Base-by-base conservation (phyloP, 192 early-diverging fungal species). In the Chytriomyces hyalinus region DNA sequence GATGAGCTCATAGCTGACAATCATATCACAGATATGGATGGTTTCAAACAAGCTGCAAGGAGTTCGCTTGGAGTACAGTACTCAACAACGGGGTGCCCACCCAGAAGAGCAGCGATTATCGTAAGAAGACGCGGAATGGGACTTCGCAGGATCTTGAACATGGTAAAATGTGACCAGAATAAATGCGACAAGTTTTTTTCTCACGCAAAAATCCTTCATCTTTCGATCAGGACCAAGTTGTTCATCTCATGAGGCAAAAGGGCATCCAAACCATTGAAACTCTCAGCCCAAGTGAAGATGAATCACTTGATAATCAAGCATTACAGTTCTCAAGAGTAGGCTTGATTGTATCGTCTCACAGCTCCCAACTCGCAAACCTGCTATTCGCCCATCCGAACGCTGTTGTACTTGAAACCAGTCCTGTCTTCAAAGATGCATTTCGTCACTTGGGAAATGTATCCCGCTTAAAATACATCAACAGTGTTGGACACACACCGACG, bases 381-480 rank as follows among this genome's bases (percentile, higher is more conserved):
- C 6, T 70, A 48, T 70, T 70, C 53, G 68, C 68, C n/a, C 47
- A 26, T 22, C 48, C 10, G 9, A 48, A 48, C 44, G 66, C 46
- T 2, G 66, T 48, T 48, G 66, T 67, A 24, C 49, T 70, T 1
- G 68, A 70, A 48, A 28, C 26, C n/a, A 22, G 26, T 4, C 26
- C 45, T 3, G 68, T 70, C 13, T 70, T 44, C 20, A 70, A 70
- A 28, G 7, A 20, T 2, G 68, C 68, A 9, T 70, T 70, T 48
- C 11, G 68, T 3, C 13, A 15, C 10, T 51, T 70, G 46, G 68
- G 68, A 26, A 7, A 20, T 8, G 45, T 70, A 24, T 20, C 68
- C n/a, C 11, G 68, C 49, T n/a, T 57, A 51, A 49, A 70, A n/a
- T 70, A 70, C 26, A 53, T 70, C 50, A 57, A 53, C 45, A 70